Base-by-base conservation (phyloP, 495 filamentous ascomycete genomes). In the Tuber aestivum region DNA sequence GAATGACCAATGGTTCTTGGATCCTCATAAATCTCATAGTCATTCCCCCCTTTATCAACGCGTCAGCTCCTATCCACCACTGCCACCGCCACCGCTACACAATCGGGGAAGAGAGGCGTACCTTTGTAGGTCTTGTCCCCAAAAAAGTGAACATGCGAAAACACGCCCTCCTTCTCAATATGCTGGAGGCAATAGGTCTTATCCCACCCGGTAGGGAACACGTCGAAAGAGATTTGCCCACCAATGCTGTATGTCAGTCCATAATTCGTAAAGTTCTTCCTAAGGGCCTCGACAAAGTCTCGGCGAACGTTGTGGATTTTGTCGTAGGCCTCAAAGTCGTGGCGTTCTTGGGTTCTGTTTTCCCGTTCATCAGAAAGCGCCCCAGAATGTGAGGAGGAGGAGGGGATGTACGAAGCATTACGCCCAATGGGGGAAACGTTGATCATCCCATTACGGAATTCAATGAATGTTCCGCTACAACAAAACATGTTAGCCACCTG, bases 391-490 rank as follows among this genome's bases (percentile, higher is more conserved):
- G 3, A 32, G 32, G 23, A 71, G 35, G 8, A 14, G 27, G 10
- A 12, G 40, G 75, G 42, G 38, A 27, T 42, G 72, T 81, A 81
- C 79, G 79, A 81, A 32, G 95, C 95, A 79, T 97, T 97, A 72
- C 95, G 88, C n/a, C 95, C 95, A 80, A 98, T 88, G 65, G 95
- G 95, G 50, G 89, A 92, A 78, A 99, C 86, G 79, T 99, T 99
- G 84, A 99, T 89, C 95, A 98, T 98, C 84, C 95, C 95, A 83
- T 95, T 97, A 76, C 92, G 89, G 87, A 97, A 99, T 87, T 99
- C 95, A 76, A 99, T 85, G 83, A 99, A 99, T 42, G 95, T 99
- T 78, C 95, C 95, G 69, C 95, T 81, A 20, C 32, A n/a, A 23
- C 23, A 18, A 14, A 21, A 50, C 70, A 16, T 42, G n/a, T 77